Percentiles rank a stretch among this genome's conserved stretches.
phyloP scores from a whole-genome alignment of 1,284 basidiomycete species.

The Chondrostereum purpureum region DNA sequence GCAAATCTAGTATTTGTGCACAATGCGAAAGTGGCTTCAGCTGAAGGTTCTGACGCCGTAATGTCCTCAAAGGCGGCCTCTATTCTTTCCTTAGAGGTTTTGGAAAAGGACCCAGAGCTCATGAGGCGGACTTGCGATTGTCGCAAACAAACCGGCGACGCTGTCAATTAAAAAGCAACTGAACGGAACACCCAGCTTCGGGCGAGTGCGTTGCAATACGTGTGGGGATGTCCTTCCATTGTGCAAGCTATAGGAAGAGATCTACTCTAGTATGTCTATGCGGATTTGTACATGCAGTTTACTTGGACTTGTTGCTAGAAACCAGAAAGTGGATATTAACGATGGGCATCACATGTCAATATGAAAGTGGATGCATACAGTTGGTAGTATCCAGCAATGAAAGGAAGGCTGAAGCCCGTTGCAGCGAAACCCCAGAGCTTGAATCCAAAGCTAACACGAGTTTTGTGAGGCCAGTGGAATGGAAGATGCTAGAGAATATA shows the following conservation, averaged over 20 bases:
- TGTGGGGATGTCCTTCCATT: too few species aligned
- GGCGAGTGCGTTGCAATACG: too few species aligned
- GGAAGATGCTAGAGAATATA: slow-evolving; percentile 54
- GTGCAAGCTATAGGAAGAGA: neutral
- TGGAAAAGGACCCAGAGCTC: slow-evolving; percentile 58
- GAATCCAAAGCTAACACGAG: slow-evolving; percentile 48
- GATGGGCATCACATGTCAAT: slow-evolving; percentile 8
- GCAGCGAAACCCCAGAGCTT: slow-evolving; percentile 52
- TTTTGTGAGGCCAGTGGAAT: slow-evolving; percentile 52
- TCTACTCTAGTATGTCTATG: slow-evolving; percentile 2
- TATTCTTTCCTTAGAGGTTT: slow-evolving; percentile 52
- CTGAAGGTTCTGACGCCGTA: slow-evolving; percentile 38
- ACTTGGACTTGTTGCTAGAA: slow-evolving; percentile 27
- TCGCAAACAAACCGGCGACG: slow-evolving; percentile 26
- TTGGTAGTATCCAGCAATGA: slow-evolving; percentile 56
- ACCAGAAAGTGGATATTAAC: too few species aligned
- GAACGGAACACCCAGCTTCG: too few species aligned
- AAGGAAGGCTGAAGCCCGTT: slow-evolving; percentile 61
- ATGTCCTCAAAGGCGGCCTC: slow-evolving; percentile 56
- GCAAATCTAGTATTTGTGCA: slow-evolving; percentile 67
- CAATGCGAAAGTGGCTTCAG: slow-evolving; percentile 53
- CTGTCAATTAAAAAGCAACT: too few species aligned
- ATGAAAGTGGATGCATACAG: slow-evolving; percentile 41
- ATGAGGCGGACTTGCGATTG: slow-evolving; percentile 62
- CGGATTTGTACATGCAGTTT: neutral